Conservation (phyloP, 2,329 filamentous ascomycete species). For the Monascus ruber region DNA sequence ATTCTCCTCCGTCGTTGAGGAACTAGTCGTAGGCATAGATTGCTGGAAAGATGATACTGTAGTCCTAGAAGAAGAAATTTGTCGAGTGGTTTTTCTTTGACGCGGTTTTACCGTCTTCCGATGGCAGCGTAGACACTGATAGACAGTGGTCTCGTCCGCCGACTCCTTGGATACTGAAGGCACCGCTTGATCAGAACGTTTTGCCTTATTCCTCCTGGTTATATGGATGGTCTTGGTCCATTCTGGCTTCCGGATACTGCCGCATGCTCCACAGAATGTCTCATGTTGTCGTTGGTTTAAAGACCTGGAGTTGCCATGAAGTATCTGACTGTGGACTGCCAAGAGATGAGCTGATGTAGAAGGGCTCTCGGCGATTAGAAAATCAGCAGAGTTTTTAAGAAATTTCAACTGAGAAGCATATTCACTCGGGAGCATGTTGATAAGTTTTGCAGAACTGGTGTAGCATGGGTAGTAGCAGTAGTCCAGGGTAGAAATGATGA, state of each 20-base stretch:
- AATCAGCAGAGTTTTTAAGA: slow-evolving; percentile 24
- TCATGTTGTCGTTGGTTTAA: slow-evolving; percentile 21
- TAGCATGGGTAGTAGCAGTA: no score
- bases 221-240: slow-evolving; percentile 19
- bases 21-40: slow-evolving; percentile 1
- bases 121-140: slow-evolving; percentile 27
- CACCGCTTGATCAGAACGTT: slow-evolving; percentile 2
- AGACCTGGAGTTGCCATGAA: slow-evolving; percentile 22
- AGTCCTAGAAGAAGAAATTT: slow-evolving; percentile 5
- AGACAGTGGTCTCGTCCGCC: slow-evolving; percentile 17
- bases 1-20: slow-evolving; percentile 2
- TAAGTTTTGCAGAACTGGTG: no score
- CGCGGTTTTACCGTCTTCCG: slow-evolving; percentile 19
- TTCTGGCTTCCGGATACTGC: slow-evolving; percentile 21
- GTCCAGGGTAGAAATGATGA: no score
- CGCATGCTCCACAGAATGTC: slow-evolving; percentile 30
- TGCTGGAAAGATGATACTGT: slow-evolving; percentile 1
- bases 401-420: slow-evolving; percentile 21
- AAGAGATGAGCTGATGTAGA: slow-evolving; percentile 33
- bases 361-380: slow-evolving; percentile 20
- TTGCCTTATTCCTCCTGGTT: slow-evolving; percentile 10
- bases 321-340: slow-evolving; percentile 24
- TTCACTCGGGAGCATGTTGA: slow-evolving; percentile 13
- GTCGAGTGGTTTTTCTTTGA: slow-evolving; percentile 7
- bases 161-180: slow-evolving; percentile 4